phyloP scores from a whole-genome alignment of 2,329 filamentous ascomycete species.

The Beauveria caledonica region DNA sequence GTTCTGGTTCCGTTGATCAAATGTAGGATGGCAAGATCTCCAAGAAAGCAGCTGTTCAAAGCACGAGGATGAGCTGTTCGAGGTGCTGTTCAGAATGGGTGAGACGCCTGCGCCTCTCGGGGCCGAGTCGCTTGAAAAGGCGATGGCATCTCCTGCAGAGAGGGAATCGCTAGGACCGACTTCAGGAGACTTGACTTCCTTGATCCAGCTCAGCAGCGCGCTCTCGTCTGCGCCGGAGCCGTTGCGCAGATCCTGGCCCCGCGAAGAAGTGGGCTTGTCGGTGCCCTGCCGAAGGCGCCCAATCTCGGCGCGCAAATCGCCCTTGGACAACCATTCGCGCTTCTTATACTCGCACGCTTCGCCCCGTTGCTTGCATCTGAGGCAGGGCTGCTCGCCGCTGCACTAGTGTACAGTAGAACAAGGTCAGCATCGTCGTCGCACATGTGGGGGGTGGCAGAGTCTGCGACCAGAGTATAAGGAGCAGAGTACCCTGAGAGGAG shows the following conservation, averaged over 20 bases:
- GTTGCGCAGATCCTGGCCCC: not conserved
- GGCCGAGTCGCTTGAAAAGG: not conserved
- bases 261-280: not conserved
- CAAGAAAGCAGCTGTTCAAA: constrained; percentile 7
- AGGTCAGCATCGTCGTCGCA: not conserved
- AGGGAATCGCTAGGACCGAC: not conserved
- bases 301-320: constrained; percentile 18
- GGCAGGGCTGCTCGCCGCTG: constrained; percentile 9
- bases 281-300: constrained; percentile 15
- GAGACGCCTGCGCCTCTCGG: not conserved
- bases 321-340: constrained; percentile 10
- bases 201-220: not conserved
- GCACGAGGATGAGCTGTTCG: not conserved
- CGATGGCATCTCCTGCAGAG: not conserved
- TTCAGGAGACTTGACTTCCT: not conserved
- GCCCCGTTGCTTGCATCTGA: not conserved
- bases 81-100: not conserved
- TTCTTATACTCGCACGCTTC: constrained; percentile 11
- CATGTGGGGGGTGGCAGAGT: not conserved
- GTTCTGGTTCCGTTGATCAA: not conserved
- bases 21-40: not conserved
- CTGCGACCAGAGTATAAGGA: not conserved
- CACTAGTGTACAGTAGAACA: not conserved
- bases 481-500: too few relatives aligned
- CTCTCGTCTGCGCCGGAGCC: not conserved